These are phyloP conservation scores for Multifurca ochricompacta DNA, from an alignment of 768 basidiomycete genomes.

Conservation along the genomic window DNA sequence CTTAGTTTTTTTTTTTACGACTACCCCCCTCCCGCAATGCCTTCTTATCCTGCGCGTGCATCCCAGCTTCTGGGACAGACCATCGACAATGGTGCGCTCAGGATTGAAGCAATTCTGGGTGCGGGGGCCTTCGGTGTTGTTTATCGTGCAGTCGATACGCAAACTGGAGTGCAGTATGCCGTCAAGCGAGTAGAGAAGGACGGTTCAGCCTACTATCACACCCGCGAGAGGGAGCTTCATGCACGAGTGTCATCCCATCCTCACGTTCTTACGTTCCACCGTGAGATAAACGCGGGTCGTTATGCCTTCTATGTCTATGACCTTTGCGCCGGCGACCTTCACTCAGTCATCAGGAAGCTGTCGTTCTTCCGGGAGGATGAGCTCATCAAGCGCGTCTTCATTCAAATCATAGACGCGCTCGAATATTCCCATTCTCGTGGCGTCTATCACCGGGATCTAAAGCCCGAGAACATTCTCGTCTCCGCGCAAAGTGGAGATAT, in stretches of 20 bases:
- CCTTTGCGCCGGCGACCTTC: conserved; percentile 10
- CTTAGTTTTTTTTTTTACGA: neutral
- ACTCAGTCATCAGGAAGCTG: neutral
- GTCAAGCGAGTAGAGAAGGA: conserved; percentile 80
- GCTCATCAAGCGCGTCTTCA: conserved; percentile 8
- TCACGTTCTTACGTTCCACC: conserved; percentile 79
- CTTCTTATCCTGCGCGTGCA: neutral
- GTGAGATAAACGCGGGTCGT: conserved; percentile 70
- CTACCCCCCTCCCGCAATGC: neutral
- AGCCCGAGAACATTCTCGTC: too few relatives aligned
- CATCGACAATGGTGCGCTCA: conserved; percentile 73
- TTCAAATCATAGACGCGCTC: conserved; percentile 11
- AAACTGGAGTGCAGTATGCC: conserved; percentile 43
- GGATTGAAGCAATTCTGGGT: conserved; percentile 80
- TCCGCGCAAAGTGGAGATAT: neutral
- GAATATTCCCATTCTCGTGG: conserved; percentile 10
- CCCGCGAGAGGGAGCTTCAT: conserved; percentile 69
- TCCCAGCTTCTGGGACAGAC: conserved; percentile 3
- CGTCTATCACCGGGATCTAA: conserved; percentile 8
- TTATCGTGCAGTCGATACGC: conserved; percentile 68
- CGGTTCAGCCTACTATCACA: conserved; percentile 17
- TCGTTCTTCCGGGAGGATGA: conserved; percentile 9
- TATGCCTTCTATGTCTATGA: conserved; percentile 36
- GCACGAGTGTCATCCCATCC: conserved; percentile 67
- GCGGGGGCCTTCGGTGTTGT: conserved; percentile 95